Evolutionary conservation across 2,329 filamentous ascomycete genomes (phyloP).

Genomic region (Arthrobotrys iridis): DNA sequence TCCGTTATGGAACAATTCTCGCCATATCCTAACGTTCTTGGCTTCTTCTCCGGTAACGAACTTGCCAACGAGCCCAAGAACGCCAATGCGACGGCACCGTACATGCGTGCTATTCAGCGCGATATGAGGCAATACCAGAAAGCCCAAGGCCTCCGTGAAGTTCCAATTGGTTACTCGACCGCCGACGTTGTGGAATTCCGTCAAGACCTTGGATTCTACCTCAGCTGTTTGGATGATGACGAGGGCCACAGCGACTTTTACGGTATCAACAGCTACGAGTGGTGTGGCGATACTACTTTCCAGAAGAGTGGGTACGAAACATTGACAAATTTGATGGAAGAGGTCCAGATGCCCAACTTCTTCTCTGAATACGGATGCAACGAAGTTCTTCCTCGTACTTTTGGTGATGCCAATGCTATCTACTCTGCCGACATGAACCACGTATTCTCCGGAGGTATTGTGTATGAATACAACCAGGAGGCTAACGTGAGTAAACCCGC

Average conservation of each 20-base stretch:
- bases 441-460: constrained; percentile 77
- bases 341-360: constrained; percentile 77
- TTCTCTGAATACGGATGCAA: constrained; percentile 86
- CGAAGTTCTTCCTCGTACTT: constrained; percentile 73
- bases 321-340: constrained; percentile 73
- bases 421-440: constrained; percentile 76
- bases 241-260: constrained; percentile 63
- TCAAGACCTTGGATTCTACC: constrained; percentile 58
- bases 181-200: constrained; percentile 71
- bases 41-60: constrained; percentile 75
- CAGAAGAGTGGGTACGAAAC: constrained; percentile 71
- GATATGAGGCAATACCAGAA: constrained; percentile 76
- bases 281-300: constrained; percentile 74
- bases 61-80: constrained; percentile 73
- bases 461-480: constrained; percentile 83
- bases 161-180: constrained; percentile 75
- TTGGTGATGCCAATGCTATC: constrained; percentile 78
- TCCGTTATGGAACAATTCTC: constrained; percentile 74
- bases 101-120: constrained; percentile 70
- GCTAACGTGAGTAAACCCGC: constrained; percentile 66
- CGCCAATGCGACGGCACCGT: constrained; percentile 63
- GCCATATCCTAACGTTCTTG: constrained; percentile 72
- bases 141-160: constrained; percentile 68
- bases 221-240: constrained; percentile 62
- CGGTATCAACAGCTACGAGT: constrained; percentile 71